phyloP scores from a whole-genome alignment of 108 stramenopile genomes.

The Aurantiochytrium sp. region DNA sequence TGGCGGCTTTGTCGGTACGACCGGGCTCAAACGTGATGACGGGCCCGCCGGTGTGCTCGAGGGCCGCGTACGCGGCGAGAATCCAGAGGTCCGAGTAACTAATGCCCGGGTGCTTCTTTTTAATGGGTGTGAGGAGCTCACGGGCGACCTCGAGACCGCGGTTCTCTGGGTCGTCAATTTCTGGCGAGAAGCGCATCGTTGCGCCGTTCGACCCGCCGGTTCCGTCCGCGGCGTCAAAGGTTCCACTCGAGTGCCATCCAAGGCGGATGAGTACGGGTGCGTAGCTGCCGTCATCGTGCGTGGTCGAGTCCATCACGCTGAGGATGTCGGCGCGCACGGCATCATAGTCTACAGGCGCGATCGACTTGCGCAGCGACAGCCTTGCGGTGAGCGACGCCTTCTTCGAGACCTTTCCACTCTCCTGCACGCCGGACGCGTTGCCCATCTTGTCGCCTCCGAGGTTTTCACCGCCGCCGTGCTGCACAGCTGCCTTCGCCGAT shows the following conservation, averaged over 20 bases:
- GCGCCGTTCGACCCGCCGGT: slow-evolving; percentile 84
- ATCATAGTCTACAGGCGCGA: background rate
- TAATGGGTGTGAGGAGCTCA: slow-evolving; percentile 71
- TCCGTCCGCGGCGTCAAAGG: slow-evolving; percentile 52
- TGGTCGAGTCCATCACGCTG: background rate
- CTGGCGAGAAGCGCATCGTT: slow-evolving; percentile 81
- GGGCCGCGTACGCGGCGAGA: slow-evolving; percentile 68
- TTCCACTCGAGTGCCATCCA: slow-evolving; percentile 89
- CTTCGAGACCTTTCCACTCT: background rate
- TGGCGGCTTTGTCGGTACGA: slow-evolving; percentile 26
- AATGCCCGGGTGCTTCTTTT: slow-evolving; percentile 72
- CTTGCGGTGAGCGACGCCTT: background rate
- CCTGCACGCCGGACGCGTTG: background rate
- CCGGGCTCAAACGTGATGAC: slow-evolving; percentile 67
- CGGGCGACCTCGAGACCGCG: slow-evolving; percentile 70
- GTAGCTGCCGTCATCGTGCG: background rate
- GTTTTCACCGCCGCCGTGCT: background rate
- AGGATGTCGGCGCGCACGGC: background rate
- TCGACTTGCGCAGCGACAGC: background rate
- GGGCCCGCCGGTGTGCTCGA: slow-evolving; percentile 67
- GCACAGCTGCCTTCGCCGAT: no score
- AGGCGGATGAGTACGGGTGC: slow-evolving; percentile 77
- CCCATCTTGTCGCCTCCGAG: background rate
- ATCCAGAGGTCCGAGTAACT: slow-evolving; percentile 91
- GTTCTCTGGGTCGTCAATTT: slow-evolving; percentile 80